Evolutionary conservation across 768 basidiomycete genomes (phyloP).

Genomic region (Collybia sordida): DNA sequence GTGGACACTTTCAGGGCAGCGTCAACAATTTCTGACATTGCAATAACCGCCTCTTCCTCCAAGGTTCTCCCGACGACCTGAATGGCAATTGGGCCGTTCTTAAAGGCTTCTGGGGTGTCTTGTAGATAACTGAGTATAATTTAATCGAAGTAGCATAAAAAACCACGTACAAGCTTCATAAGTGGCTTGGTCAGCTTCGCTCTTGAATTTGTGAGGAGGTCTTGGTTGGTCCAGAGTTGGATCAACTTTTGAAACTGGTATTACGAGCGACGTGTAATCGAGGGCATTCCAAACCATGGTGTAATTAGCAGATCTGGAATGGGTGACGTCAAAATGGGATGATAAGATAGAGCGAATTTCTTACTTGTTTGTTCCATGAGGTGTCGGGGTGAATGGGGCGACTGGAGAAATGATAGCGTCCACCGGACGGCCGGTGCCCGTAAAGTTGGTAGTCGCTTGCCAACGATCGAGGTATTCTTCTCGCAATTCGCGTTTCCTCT

Average conservation of each 20-base stretch:
- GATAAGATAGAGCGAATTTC: slow-evolving; percentile 11
- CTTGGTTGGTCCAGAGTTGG: slow-evolving; percentile 47
- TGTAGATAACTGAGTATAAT: not conserved
- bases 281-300: slow-evolving; percentile 67
- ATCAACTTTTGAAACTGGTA: slow-evolving; percentile 68
- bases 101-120: slow-evolving; percentile 61
- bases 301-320: slow-evolving; percentile 44
- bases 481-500: slow-evolving; percentile 45
- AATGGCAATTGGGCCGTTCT: slow-evolving; percentile 58
- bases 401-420: slow-evolving; percentile 73
- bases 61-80: slow-evolving; percentile 69
- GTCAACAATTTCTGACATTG: slow-evolving; percentile 67
- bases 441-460: slow-evolving; percentile 48
- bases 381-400: slow-evolving; percentile 59
- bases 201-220: slow-evolving; percentile 46
- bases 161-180: slow-evolving; percentile 53
- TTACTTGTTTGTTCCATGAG: slow-evolving; percentile 60
- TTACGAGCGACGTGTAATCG: slow-evolving; percentile 61
- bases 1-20: not conserved
- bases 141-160: not conserved
- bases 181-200: slow-evolving; percentile 43
- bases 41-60: slow-evolving; percentile 76
- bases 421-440: slow-evolving; percentile 70
- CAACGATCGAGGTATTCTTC: slow-evolving; percentile 62
- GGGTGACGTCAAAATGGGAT: slow-evolving; percentile 6